Evolutionary conservation across 225 moss, liverwort and hornwort genomes (phyloP), one percentile per base, ranked within the genome.

Genomic region (Neckera pumila): DNA sequence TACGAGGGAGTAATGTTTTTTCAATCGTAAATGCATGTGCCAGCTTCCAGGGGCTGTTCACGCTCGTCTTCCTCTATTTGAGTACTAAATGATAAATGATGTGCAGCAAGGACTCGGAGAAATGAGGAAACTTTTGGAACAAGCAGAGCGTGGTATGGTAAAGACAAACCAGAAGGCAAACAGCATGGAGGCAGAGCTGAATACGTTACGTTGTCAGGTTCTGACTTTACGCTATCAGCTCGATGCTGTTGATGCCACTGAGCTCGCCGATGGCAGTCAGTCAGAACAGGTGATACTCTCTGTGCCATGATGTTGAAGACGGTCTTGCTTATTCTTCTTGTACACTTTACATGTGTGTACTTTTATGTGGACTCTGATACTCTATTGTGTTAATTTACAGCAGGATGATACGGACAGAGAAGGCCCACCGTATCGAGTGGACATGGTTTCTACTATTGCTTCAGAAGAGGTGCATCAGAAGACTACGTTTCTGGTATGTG

Each of bases 141-240:
- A 92, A 89, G 92, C 93, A 42, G 95, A 95, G 89, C 90, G 89
- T 76, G 92, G 91, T 69, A 91, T 90, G 90, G 89, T 90, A 23
- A 90, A 91, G 86, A 91, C 90, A 66, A 95, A 85, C 25, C 89
- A 90, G 15, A 92, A 93, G 89, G 95, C 94, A 76, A 92, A 91
- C 65, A 94, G 88, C 78, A 91, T 93, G 90, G 94, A 95, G 85
- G 94, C 93, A 60, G 94, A 95, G 88, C 53, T 95, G 58, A 95
- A 93, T 76, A 92, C 91, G 15, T 91, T 95, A 86, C 92, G 95
- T 40, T 95, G 95, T 87, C 95, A 95, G 88, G 94, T 95, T 74
- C 84, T 91, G 86, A 94, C 95, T 53, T 79, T 95, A 90, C 95
- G 94, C 65, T 95, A 91, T 89, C 95, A 95, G 92, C 95, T 95